Conservation (phyloP, 805 yeast species). For the Candida adriatica region DNA sequence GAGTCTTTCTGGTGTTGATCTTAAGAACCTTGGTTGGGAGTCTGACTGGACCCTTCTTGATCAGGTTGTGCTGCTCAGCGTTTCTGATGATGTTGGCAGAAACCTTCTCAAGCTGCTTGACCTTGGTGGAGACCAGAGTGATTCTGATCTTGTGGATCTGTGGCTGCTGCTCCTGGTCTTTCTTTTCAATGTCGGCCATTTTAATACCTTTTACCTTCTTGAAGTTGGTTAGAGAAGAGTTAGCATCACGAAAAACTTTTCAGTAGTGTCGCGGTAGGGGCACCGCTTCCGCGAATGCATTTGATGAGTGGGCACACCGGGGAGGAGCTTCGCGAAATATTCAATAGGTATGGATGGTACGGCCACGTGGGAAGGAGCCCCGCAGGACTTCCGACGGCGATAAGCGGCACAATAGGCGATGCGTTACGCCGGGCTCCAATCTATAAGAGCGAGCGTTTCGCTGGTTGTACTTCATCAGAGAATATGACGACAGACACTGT, state of each 20-base stretch:
- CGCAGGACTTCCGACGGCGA: no score
- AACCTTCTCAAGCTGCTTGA: constrained; percentile 95
- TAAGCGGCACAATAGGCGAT: no score
- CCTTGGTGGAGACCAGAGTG: constrained; percentile 98
- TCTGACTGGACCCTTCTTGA: constrained; percentile 99
- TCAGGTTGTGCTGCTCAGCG: constrained; percentile 75
- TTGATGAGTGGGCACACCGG: no score
- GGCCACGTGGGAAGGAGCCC: no score
- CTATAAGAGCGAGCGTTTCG: no score
- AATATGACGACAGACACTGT: constrained; percentile 4
- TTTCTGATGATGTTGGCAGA: constrained; percentile 83
- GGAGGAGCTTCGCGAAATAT: no score
- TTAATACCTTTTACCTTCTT: constrained; percentile 35
- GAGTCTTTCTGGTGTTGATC: constrained; percentile 99
- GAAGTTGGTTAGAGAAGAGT: constrained; percentile 20
- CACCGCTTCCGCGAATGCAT: no score
- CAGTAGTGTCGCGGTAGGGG: no score
- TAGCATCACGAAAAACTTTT: constrained; percentile 9
- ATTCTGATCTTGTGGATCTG: constrained; percentile 96
- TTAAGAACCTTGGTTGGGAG: constrained; percentile 98
- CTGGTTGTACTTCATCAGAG: no score
- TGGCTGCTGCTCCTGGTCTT: constrained; percentile 76
- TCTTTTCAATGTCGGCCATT: constrained; percentile 83
- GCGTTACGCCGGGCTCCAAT: no score
- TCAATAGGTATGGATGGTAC: no score